A percentile compares a stretch with the other conserved stretches of the same genome.
Conservation (phyloP, 345 rosid species). For the Eucalyptus rudis region DNA sequence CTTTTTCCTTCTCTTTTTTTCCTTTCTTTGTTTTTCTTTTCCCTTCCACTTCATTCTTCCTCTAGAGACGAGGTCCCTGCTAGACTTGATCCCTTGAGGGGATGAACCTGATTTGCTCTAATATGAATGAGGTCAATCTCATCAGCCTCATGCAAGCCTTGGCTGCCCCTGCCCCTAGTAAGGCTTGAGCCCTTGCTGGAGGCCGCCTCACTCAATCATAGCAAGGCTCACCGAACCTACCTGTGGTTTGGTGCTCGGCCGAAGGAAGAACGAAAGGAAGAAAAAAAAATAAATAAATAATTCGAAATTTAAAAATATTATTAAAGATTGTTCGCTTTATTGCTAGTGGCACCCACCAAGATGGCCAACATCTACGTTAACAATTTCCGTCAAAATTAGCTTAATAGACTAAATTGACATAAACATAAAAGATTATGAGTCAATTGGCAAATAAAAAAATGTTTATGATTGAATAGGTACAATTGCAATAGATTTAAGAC, state of each 20-base stretch:
- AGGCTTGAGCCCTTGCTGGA: background rate
- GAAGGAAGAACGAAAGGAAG: fast-evolving
- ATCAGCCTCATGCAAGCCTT: fast-evolving
- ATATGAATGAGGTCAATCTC: no score
- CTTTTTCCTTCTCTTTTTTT: fast-evolving
- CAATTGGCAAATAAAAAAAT: no score
- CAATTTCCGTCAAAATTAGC: fast-evolving
- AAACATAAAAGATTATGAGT: fast-evolving
- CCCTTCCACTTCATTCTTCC: background rate
- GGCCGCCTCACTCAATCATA: background rate
- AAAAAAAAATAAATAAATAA: no score
- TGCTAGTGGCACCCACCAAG: fast-evolving
- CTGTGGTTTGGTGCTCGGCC: fast-evolving
- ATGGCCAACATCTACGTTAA: fast-evolving
- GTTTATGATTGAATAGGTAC: fast-evolving
- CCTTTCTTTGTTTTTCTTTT: no score
- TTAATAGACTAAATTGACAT: fast-evolving
- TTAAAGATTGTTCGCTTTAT: fast-evolving
- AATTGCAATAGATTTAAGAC: no score
- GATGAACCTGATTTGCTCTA: no score
- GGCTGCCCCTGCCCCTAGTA: background rate
- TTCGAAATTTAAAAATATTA: fast-evolving
- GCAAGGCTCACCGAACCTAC: background rate
- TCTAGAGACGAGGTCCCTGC: fast-evolving
- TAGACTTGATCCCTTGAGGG: no score